Evolutionary conservation across 2,329 filamentous ascomycete species (phyloP).

Genomic region (Blastomyces emzantsi): DNA sequence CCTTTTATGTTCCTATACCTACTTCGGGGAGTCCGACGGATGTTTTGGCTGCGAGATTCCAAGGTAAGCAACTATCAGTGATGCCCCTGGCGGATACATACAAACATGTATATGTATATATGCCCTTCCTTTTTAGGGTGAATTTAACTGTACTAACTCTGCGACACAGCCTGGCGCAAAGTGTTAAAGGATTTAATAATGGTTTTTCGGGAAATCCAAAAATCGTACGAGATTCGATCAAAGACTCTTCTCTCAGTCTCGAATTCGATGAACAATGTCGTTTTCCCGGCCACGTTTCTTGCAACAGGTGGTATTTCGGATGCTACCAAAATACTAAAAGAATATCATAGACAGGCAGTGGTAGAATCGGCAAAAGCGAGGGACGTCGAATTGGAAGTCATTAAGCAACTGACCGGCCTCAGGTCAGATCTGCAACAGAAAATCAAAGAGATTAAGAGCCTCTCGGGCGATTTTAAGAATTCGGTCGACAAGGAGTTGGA

Average conservation of each 20-base stretch:
- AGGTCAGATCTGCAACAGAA: constrained; percentile 87
- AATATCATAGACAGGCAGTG: constrained; percentile 73
- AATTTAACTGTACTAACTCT: constrained; percentile 1
- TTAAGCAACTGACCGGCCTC: constrained; percentile 74
- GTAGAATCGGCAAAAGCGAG: constrained; percentile 76
- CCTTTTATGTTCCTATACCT: constrained; percentile 82
- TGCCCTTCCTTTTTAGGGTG: not conserved
- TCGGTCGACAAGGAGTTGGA: constrained; percentile 94
- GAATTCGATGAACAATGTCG: constrained; percentile 72
- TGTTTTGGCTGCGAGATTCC: constrained; percentile 74
- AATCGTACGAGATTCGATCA: constrained; percentile 74
- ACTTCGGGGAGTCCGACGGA: constrained; percentile 84
- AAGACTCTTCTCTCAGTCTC: constrained; percentile 77
- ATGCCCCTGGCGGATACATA: no score
- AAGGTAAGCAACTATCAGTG: constrained; percentile 50
- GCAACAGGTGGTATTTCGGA: constrained; percentile 77
- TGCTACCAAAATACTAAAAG: constrained; percentile 67
- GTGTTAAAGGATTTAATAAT: constrained; percentile 87
- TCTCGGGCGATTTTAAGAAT: constrained; percentile 95
- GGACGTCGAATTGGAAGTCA: constrained; percentile 86
- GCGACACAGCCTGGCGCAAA: constrained; percentile 74
- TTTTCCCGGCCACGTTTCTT: constrained; percentile 66
- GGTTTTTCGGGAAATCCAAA: constrained; percentile 88
- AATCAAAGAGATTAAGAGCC: constrained; percentile 94
- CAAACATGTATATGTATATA: not conserved